These are phyloP conservation scores for Monilinia laxa DNA, from an alignment of 2,329 filamentous ascomycete species.

Conservation along the genomic window DNA sequence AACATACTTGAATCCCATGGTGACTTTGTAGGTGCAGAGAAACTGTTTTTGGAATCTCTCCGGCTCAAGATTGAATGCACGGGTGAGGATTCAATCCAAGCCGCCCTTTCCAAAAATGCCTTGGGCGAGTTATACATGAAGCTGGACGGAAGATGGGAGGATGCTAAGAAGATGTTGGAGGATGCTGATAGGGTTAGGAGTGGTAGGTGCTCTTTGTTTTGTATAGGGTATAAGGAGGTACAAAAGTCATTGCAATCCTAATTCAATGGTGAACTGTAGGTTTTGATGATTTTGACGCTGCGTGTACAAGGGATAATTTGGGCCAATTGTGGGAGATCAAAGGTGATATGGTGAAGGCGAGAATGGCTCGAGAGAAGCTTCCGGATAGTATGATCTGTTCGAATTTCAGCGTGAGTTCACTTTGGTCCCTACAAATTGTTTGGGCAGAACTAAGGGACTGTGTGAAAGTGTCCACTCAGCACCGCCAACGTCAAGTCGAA, in stretches of 20 bases:
- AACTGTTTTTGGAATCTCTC: background rate
- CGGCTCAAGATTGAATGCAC: background rate
- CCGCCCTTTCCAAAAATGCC: background rate
- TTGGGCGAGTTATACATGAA: conserved; percentile 5
- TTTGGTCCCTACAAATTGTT: background rate
- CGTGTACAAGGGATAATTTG: background rate
- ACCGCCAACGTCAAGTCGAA: background rate
- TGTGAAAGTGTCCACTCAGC: background rate
- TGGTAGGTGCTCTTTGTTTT: background rate
- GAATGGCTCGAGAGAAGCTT: background rate
- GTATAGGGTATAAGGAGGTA: background rate
- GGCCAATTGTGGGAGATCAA: conserved; percentile 10
- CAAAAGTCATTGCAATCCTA: background rate
- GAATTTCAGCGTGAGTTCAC: background rate
- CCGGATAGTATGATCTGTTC: conserved; percentile 2
- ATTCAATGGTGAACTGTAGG: background rate
- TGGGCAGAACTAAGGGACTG: background rate
- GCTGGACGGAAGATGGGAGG: background rate
- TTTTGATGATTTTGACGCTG: background rate
- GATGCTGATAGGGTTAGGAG: background rate
- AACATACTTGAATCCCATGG: background rate
- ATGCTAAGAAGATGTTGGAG: background rate
- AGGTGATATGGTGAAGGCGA: conserved; percentile 7
- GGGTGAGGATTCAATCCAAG: background rate
- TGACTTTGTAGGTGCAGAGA: background rate